These are phyloP conservation scores for Suillus subalutaceus DNA, from an alignment of 768 basidiomycete genomes.

Conservation along the genomic window DNA sequence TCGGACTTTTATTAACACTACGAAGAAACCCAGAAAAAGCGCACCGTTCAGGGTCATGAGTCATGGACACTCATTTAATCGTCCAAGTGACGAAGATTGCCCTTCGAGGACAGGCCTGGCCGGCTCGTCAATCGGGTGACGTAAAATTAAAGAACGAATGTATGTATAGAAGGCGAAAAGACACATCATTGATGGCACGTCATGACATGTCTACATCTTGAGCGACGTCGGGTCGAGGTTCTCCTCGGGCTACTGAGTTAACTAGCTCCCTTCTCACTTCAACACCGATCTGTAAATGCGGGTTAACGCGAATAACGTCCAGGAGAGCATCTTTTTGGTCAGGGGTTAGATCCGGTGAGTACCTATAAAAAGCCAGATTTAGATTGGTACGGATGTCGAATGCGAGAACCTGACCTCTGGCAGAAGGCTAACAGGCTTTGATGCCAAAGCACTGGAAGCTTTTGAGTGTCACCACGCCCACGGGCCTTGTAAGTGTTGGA, in stretches of 20 bases:
- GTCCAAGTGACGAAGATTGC: background rate
- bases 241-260: conserved; percentile 85
- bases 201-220: conserved; percentile 69
- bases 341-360: conserved; percentile 90
- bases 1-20: background rate
- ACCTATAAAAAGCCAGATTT: conserved; percentile 48
- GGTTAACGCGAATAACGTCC: conserved; percentile 85
- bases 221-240: conserved; percentile 64
- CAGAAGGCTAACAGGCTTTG: conserved; percentile 93
- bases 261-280: conserved; percentile 92
- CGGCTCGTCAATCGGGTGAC: background rate
- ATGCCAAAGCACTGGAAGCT: conserved; percentile 98
- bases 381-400: conserved; percentile 6
- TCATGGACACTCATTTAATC: background rate
- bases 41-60: background rate
- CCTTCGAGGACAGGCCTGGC: background rate
- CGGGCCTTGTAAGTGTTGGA: conserved; percentile 87
- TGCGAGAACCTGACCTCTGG: conserved; percentile 67
- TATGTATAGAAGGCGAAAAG: background rate
- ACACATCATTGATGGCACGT: conserved; percentile 7
- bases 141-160: background rate
- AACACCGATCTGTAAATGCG: conserved; percentile 84
- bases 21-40: background rate
- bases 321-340: conserved; percentile 98
- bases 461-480: conserved; percentile 68